These are phyloP conservation scores for Yueomyces sinensis DNA, from an alignment of 805 yeast species.

Conservation along the genomic window DNA sequence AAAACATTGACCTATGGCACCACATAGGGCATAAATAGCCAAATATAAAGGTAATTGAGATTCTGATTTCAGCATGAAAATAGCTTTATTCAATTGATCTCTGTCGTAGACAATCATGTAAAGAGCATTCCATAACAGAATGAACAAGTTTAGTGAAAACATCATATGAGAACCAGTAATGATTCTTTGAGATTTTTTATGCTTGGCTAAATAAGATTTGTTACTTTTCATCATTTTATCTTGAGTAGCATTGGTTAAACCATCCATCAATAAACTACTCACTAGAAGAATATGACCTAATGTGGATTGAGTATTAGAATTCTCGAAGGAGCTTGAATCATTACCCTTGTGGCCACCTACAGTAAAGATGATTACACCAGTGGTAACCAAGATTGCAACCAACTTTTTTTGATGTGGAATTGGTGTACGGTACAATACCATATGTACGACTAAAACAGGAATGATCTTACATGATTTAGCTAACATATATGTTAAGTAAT, in stretches of 20 bases:
- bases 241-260: slow-evolving; percentile 86
- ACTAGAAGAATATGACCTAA: slow-evolving; percentile 29
- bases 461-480: slow-evolving; percentile 90
- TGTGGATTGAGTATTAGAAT: neutral
- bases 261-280: slow-evolving; percentile 68
- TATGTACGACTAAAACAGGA: slow-evolving; percentile 86
- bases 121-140: slow-evolving; percentile 32
- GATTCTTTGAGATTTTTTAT: slow-evolving; percentile 16
- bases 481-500: slow-evolving; percentile 68
- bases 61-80: slow-evolving; percentile 23
- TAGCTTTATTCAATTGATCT: slow-evolving; percentile 22
- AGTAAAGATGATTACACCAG: slow-evolving; percentile 76
- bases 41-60: slow-evolving; percentile 50
- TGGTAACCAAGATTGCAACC: slow-evolving; percentile 68
- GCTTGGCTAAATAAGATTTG: slow-evolving; percentile 1
- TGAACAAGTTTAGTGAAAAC: slow-evolving; percentile 47
- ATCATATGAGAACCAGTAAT: slow-evolving; percentile 82
- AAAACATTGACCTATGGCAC: slow-evolving; percentile 90
- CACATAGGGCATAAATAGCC: slow-evolving; percentile 56
- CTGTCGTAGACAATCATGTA: slow-evolving; percentile 28
- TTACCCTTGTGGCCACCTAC: slow-evolving; percentile 23
- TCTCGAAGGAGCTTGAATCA: neutral
- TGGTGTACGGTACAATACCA: slow-evolving; percentile 48
- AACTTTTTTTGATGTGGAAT: slow-evolving; percentile 68
- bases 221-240: slow-evolving; percentile 55